phyloP scores from a whole-genome alignment of 2,329 filamentous ascomycete species.

The Stagonosporopsis tanaceti region DNA sequence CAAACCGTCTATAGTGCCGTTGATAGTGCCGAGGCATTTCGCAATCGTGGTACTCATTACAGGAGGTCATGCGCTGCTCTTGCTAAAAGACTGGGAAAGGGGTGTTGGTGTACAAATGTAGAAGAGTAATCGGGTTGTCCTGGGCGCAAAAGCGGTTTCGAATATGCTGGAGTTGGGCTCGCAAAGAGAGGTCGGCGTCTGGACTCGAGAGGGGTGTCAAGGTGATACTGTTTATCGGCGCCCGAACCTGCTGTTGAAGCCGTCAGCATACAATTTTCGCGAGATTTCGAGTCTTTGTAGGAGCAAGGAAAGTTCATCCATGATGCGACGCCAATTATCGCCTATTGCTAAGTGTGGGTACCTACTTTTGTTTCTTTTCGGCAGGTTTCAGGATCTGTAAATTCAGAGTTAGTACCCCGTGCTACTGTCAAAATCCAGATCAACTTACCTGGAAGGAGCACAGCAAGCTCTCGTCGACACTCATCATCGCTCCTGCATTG shows the following conservation, averaged over 20 bases:
- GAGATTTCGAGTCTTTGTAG: neutral
- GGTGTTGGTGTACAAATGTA: slow-evolving; percentile 41
- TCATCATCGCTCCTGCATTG: slow-evolving; percentile 99
- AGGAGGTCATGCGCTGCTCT: slow-evolving; percentile 29
- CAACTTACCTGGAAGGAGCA: slow-evolving; percentile 92
- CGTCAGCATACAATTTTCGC: slow-evolving; percentile 54
- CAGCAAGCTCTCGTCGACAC: slow-evolving; percentile 95
- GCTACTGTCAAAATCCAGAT: neutral
- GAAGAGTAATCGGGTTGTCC: slow-evolving; percentile 39
- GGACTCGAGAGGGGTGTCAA: slow-evolving; percentile 45
- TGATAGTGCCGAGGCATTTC: slow-evolving; percentile 15
- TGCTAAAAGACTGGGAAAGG: slow-evolving; percentile 30
- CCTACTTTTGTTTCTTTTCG: slow-evolving; percentile 99
- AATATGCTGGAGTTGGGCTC: slow-evolving; percentile 36
- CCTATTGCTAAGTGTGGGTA: slow-evolving; percentile 76
- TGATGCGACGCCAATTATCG: slow-evolving; percentile 74
- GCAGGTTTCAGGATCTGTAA: slow-evolving; percentile 94
- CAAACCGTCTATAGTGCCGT: slow-evolving; percentile 21
- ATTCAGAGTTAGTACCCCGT: slow-evolving; percentile 28
- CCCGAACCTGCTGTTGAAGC: slow-evolving; percentile 87
- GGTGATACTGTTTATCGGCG: slow-evolving; percentile 72
- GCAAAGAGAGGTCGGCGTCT: slow-evolving; percentile 42
- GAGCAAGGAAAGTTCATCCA: slow-evolving; percentile 62
- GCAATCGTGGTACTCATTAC: slow-evolving; percentile 22
- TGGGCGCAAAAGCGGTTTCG: slow-evolving; percentile 47